Conservation (phyloP, 768 basidiomycete genomes). For the Coprinellus micaceus region DNA sequence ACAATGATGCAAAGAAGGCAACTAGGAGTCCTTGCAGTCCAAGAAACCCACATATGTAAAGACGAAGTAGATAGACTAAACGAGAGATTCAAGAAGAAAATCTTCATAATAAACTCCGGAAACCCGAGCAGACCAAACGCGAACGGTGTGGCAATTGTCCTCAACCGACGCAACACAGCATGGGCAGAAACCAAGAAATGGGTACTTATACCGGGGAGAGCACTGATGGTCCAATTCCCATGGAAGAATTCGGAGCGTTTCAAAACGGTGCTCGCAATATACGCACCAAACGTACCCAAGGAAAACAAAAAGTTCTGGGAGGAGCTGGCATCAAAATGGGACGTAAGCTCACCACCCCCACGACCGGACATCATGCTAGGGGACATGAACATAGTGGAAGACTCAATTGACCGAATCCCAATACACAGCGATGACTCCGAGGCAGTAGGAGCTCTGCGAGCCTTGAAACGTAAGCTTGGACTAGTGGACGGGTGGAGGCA, state of each 20-base stretch:
- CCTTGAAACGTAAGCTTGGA: conserved; percentile 13
- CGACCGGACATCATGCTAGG: not conserved
- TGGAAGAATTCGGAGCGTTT: conserved; percentile 13
- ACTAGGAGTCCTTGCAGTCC: conserved; percentile 25
- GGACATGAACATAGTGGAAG: conserved; percentile 36
- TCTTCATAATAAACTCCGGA: conserved; percentile 17
- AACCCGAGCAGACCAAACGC: conserved; percentile 18
- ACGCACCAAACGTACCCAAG: conserved; percentile 30
- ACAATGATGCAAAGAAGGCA: conserved; percentile 21
- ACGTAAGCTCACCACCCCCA: not conserved
- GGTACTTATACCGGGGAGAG: conserved; percentile 27
- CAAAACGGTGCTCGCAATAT: conserved; percentile 28
- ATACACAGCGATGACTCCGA: conserved; percentile 10
- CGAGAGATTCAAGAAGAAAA: conserved; percentile 2
- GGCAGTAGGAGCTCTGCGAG: conserved; percentile 13
- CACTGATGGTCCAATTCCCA: conserved; percentile 9
- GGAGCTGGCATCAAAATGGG: not conserved
- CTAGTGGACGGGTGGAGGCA: conserved; percentile 29
- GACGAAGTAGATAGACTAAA: conserved; percentile 12
- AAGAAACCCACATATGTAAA: conserved; percentile 29
- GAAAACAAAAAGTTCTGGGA: not conserved
- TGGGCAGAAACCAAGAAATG: conserved; percentile 5
- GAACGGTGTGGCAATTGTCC: conserved; percentile 28
- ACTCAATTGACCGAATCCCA: conserved; percentile 33
- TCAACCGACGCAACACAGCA: conserved; percentile 26